Conservation (phyloP, 192 early-diverging fungal species). For the Coemansia sp. region DNA sequence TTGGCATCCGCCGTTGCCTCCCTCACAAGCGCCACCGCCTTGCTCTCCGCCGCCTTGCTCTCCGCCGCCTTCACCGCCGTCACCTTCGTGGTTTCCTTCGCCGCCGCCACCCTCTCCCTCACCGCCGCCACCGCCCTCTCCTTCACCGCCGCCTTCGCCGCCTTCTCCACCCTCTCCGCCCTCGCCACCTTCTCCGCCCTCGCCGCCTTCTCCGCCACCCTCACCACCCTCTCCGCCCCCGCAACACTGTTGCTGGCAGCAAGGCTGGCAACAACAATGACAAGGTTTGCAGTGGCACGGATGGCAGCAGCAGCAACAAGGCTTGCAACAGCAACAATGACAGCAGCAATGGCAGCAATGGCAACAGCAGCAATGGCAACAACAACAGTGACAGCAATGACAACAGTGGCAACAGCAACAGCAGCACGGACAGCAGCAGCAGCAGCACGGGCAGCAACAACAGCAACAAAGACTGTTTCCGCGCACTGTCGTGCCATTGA, state of each 20-base stretch:
- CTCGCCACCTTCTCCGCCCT: slow-evolving; percentile 6
- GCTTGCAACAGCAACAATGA: slow-evolving; percentile 51
- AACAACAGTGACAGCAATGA: slow-evolving; percentile 33
- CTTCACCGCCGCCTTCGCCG: slow-evolving; percentile 15
- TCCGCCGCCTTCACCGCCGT: slow-evolving; percentile 5
- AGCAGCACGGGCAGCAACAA: slow-evolving; percentile 30
- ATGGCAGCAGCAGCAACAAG: slow-evolving; percentile 48
- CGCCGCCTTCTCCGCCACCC: slow-evolving; percentile 16
- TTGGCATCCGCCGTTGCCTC: slow-evolving; percentile 2
- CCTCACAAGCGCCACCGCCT: neutral
- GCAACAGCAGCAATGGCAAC: slow-evolving; percentile 36
- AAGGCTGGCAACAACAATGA: slow-evolving; percentile 30
- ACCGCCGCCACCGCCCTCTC: slow-evolving; percentile 2
- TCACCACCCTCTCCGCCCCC: slow-evolving; percentile 20
- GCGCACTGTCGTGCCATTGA: slow-evolving; percentile 41
- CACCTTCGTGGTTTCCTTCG: neutral
- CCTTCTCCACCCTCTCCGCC: slow-evolving; percentile 15
- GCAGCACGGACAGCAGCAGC: slow-evolving; percentile 31
- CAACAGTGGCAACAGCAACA: slow-evolving; percentile 32
- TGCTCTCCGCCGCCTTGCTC: slow-evolving; percentile 10
- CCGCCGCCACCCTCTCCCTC: slow-evolving; percentile 23
- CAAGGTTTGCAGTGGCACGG: slow-evolving; percentile 47
- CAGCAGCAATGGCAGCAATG: slow-evolving; percentile 54
- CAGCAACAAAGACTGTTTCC: slow-evolving; percentile 33
- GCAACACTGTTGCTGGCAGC: slow-evolving; percentile 30